phyloP scores from a whole-genome alignment of 768 basidiomycete genomes.

The Lyophyllum decastes region DNA sequence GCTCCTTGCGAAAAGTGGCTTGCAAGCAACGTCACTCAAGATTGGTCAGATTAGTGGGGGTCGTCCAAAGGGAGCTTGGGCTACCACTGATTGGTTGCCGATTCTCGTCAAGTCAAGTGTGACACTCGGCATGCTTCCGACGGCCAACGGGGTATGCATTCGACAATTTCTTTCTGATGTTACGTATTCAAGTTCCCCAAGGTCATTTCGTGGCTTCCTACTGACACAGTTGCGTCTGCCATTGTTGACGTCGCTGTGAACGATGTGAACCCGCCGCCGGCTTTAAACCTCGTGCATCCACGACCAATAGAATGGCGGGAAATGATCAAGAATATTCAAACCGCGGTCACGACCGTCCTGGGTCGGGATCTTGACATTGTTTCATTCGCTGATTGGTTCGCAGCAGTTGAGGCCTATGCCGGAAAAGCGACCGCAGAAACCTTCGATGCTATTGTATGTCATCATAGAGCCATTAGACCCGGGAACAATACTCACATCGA shows the following conservation, averaged over 20 bases:
- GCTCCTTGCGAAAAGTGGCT: slow-evolving; percentile 28
- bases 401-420: slow-evolving; percentile 8
- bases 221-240: slow-evolving; percentile 25
- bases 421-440: slow-evolving; percentile 12
- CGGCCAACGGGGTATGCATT: slow-evolving; percentile 23
- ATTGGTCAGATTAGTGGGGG: slow-evolving; percentile 36
- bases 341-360: neutral
- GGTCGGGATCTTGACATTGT: slow-evolving; percentile 1
- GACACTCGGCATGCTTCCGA: slow-evolving; percentile 26
- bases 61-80: slow-evolving; percentile 33
- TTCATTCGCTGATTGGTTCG: slow-evolving; percentile 17
- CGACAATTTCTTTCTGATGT: neutral
- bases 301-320: slow-evolving; percentile 30
- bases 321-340: slow-evolving; percentile 22
- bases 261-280: slow-evolving; percentile 22
- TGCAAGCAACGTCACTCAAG: slow-evolving; percentile 29
- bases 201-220: slow-evolving; percentile 37
- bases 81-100: slow-evolving; percentile 36
- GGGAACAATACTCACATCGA: neutral
- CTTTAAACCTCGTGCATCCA: slow-evolving; percentile 40
- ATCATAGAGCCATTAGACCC: neutral
- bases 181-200: slow-evolving; percentile 6
- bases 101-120: slow-evolving; percentile 33
- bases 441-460: slow-evolving; percentile 12
- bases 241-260: slow-evolving; percentile 30